A percentile compares a stretch with the other conserved stretches of the same genome.
Evolutionary conservation across 352 stramenopile genomes (phyloP).

Genomic region (Globisporangium nodosum): DNA sequence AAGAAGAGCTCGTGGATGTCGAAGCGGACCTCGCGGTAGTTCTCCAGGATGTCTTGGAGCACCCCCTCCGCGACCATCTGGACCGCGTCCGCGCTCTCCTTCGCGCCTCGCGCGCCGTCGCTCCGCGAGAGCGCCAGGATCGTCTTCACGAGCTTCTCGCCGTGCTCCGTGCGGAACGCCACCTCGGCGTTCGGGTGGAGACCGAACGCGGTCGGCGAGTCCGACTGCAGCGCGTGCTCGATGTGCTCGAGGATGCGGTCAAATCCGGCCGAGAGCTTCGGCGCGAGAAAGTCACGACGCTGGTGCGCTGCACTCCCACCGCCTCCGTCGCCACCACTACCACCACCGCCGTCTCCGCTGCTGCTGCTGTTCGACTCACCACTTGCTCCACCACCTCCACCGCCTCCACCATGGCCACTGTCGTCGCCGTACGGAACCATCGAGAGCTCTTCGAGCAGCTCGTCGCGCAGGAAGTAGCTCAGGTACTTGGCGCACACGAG

Average conservation of each 20-base stretch:
- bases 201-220: slow-evolving; percentile 86
- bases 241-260: slow-evolving; percentile 89
- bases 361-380: slow-evolving; percentile 14
- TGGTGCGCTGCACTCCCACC: slow-evolving; percentile 14
- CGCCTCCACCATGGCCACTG: slow-evolving; percentile 15
- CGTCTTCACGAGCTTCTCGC: slow-evolving; percentile 67
- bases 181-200: slow-evolving; percentile 93
- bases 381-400: slow-evolving; percentile 8
- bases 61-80: slow-evolving; percentile 83
- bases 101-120: slow-evolving; percentile 14
- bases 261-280: slow-evolving; percentile 61
- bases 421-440: slow-evolving; percentile 87
- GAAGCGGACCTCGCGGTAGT: slow-evolving; percentile 83
- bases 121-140: slow-evolving; percentile 67
- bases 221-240: slow-evolving; percentile 68
- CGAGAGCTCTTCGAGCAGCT: slow-evolving; percentile 85
- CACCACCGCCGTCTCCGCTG: slow-evolving; percentile 10
- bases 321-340: slow-evolving; percentile 5
- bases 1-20: slow-evolving; percentile 79
- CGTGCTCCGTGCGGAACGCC: slow-evolving; percentile 84
- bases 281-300: slow-evolving; percentile 59
- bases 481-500: slow-evolving; percentile 83
- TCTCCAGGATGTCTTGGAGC: slow-evolving; percentile 89
- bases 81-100: slow-evolving; percentile 47
- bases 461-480: slow-evolving; percentile 84